Evolutionary conservation across 2,329 filamentous ascomycete genomes (phyloP).

Genomic region (Stachybotrys echinatus): DNA sequence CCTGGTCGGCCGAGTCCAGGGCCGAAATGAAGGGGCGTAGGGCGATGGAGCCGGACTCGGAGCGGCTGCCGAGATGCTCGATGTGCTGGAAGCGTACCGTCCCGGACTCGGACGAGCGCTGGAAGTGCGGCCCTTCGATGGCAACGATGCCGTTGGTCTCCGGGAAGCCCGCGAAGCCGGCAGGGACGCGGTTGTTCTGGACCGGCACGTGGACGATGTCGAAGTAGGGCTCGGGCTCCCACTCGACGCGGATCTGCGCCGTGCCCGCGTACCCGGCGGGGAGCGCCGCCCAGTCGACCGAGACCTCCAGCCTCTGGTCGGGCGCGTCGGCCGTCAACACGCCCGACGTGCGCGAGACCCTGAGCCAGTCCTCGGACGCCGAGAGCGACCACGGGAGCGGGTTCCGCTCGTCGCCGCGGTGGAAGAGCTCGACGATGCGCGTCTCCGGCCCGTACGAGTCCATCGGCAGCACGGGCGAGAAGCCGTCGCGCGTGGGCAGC

Average conservation of each 20-base stretch:
- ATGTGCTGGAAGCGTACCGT: not conserved
- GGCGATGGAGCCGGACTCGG: not conserved
- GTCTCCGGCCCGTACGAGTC: slow-evolving; percentile 37
- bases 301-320: not conserved
- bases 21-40: not conserved
- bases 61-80: slow-evolving; percentile 54
- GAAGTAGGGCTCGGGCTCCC: slow-evolving; percentile 6
- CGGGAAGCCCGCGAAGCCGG: slow-evolving; percentile 11
- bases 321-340: not conserved
- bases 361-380: slow-evolving; percentile 20
- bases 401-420: slow-evolving; percentile 31
- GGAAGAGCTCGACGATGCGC: slow-evolving; percentile 44
- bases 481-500: slow-evolving; percentile 19
- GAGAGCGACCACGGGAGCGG: slow-evolving; percentile 9
- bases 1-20: not conserved
- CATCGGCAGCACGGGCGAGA: slow-evolving; percentile 30
- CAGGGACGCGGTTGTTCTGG: not conserved
- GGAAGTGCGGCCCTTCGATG: slow-evolving; percentile 12
- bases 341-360: not conserved
- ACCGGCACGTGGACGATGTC: slow-evolving; percentile 2
- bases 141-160: slow-evolving; percentile 10
- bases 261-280: not conserved
- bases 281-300: not conserved
- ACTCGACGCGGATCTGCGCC: not conserved
- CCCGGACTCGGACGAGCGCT: slow-evolving; percentile 2